Conservation (phyloP, 2,329 filamentous ascomycete genomes). For the Talaromyces sp. region DNA sequence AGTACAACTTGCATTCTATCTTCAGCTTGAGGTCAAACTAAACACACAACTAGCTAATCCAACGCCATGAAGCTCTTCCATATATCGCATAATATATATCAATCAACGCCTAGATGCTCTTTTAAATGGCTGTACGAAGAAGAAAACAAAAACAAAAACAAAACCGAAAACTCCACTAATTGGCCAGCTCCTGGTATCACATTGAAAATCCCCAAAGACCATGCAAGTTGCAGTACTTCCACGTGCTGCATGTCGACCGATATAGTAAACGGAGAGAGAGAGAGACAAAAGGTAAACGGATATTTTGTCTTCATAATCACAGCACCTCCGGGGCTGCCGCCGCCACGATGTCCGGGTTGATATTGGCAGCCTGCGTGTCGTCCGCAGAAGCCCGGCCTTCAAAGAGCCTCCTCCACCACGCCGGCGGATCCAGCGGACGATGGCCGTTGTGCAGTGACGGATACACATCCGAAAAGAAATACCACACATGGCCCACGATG, state of each 20-base stretch:
- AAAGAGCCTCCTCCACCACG: slow-evolving; percentile 85
- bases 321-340: slow-evolving; percentile 30
- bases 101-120: not conserved
- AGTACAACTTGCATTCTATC: too few species aligned
- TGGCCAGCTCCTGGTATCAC: not conserved
- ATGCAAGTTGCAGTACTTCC: not conserved
- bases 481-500: slow-evolving; percentile 92
- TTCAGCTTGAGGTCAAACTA: too few species aligned
- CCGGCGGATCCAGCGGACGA: slow-evolving; percentile 80
- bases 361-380: slow-evolving; percentile 22
- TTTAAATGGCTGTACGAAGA: not conserved
- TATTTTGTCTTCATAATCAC: slow-evolving; percentile 14
- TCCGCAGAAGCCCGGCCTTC: slow-evolving; percentile 40
- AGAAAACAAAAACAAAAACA: not conserved
- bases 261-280: not conserved
- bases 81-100: not conserved
- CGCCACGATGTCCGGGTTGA: slow-evolving; percentile 27
- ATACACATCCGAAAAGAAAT: slow-evolving; percentile 97
- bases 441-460: slow-evolving; percentile 82
- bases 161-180: not conserved
- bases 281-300: not conserved
- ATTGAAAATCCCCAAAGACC: not conserved
- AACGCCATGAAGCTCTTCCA: not conserved
- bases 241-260: not conserved
- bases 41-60: too few species aligned